Evolutionary conservation across 805 yeast genomes (phyloP).

Genomic region (Ogataea wickerhamii): DNA sequence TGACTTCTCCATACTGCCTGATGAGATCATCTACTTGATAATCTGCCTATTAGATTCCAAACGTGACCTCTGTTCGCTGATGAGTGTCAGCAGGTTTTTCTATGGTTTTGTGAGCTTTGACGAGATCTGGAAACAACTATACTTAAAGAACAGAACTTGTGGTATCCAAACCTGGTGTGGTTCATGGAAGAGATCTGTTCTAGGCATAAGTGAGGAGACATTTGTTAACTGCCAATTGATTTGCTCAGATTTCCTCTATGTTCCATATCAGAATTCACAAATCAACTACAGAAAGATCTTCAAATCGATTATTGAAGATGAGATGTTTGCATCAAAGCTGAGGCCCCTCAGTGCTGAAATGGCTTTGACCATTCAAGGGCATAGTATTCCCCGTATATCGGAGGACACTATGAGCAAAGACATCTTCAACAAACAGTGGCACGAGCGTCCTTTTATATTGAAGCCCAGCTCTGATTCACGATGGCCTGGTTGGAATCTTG

Average conservation of each 20-base stretch:
- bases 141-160: slow-evolving; percentile 30
- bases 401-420: slow-evolving; percentile 42
- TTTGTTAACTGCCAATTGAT: slow-evolving; percentile 45
- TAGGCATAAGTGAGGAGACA: slow-evolving; percentile 42
- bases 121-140: slow-evolving; percentile 73
- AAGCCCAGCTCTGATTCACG: slow-evolving; percentile 19
- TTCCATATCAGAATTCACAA: slow-evolving; percentile 81
- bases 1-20: slow-evolving; percentile 46
- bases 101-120: slow-evolving; percentile 75
- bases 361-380: slow-evolving; percentile 6
- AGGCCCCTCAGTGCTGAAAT: slow-evolving; percentile 4
- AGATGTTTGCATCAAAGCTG: slow-evolving; percentile 21
- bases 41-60: slow-evolving; percentile 47
- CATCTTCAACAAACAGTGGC: slow-evolving; percentile 42
- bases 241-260: slow-evolving; percentile 73
- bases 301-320: slow-evolving; percentile 46
- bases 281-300: slow-evolving; percentile 54
- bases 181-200: slow-evolving; percentile 69
- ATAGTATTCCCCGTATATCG: slow-evolving; percentile 45
- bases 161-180: slow-evolving; percentile 57
- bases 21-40: slow-evolving; percentile 58
- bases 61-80: slow-evolving; percentile 45
- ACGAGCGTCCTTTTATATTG: slow-evolving; percentile 55
- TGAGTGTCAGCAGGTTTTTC: slow-evolving; percentile 59
- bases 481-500: slow-evolving; percentile 69